phyloP scores from a whole-genome alignment of 225 moss, liverwort and hornwort species.

The Bryoerythrophyllum caledonicum region DNA sequence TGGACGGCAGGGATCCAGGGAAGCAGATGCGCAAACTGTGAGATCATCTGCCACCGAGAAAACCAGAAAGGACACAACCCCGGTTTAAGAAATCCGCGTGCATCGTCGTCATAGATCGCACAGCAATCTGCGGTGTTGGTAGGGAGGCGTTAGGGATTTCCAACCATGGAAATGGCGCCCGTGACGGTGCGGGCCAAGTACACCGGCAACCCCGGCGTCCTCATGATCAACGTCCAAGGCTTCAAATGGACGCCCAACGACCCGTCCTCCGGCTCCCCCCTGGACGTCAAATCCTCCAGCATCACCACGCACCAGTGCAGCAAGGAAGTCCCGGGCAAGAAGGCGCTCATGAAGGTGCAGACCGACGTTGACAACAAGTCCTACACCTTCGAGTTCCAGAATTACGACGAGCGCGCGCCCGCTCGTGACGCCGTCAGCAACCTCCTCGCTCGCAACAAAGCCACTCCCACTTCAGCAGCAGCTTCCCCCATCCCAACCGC shows the following conservation, averaged over 20 bases:
- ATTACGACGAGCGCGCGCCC: slow-evolving; percentile 66
- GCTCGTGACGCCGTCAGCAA: slow-evolving; percentile 82
- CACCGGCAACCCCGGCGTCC: slow-evolving; percentile 58
- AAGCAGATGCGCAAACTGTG: slow-evolving; percentile 21
- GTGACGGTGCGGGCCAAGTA: slow-evolving; percentile 78
- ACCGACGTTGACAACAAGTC: slow-evolving; percentile 71
- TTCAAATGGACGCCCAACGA: slow-evolving; percentile 82
- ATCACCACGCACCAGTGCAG: slow-evolving; percentile 75
- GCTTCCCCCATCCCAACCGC: slow-evolving; percentile 11
- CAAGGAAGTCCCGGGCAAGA: slow-evolving; percentile 74
- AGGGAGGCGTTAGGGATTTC: slow-evolving; percentile 1
- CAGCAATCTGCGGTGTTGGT: not conserved
- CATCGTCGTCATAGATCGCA: not conserved
- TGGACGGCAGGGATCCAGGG: not conserved
- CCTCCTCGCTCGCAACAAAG: slow-evolving; percentile 33
- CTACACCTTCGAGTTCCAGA: slow-evolving; percentile 82
- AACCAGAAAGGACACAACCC: slow-evolving; percentile 17
- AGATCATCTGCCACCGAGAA: slow-evolving; percentile 12
- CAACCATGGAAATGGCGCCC: slow-evolving; percentile 66
- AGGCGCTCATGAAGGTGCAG: slow-evolving; percentile 77
- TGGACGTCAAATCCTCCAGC: slow-evolving; percentile 65
- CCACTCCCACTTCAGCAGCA: slow-evolving; percentile 25
- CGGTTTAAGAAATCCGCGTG: not conserved
- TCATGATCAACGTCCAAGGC: slow-evolving; percentile 65
- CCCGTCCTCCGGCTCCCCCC: slow-evolving; percentile 33